A percentile compares a stretch with the other conserved stretches of the same genome.
Conservation (phyloP, 2,329 filamentous ascomycete genomes). For the Penicillium sclerotigenum region DNA sequence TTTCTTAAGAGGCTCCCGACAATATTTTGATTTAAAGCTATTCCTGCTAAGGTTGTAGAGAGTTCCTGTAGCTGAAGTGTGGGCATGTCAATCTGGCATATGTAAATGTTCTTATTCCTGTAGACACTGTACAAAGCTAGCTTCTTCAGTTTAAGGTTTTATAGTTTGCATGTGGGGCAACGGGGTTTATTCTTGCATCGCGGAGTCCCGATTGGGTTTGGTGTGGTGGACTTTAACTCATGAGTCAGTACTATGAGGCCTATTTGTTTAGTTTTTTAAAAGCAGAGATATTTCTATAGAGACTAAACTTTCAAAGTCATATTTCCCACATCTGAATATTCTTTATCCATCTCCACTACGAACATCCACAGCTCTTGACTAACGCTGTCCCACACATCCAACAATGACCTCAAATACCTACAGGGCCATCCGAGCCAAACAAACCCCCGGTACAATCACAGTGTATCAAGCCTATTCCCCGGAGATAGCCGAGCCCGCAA, state of each 20-base stretch:
- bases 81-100: fast-evolving
- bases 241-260: not conserved
- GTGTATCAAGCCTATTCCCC: slow-evolving; percentile 61
- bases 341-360: too few species aligned
- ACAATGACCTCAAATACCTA: slow-evolving; percentile 20
- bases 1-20: not conserved
- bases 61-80: not conserved
- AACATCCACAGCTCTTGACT: too few species aligned
- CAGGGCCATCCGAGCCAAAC: slow-evolving; percentile 54
- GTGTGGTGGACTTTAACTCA: not conserved
- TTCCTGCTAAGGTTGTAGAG: not conserved
- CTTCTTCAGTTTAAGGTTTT: not conserved
- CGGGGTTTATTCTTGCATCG: not conserved
- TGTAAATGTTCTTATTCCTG: not conserved
- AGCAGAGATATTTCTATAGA: not conserved
- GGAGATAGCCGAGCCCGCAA: slow-evolving; percentile 53
- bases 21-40: too few species aligned
- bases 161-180: not conserved
- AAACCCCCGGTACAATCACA: slow-evolving; percentile 53
- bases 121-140: not conserved
- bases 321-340: too few species aligned
- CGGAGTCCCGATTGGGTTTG: not conserved
- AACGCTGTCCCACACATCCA: not conserved
- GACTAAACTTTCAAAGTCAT: not conserved
- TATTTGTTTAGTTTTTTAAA: not conserved